Base-by-base conservation (phyloP, 768 basidiomycete genomes). In the Tephrocybe sp. region DNA sequence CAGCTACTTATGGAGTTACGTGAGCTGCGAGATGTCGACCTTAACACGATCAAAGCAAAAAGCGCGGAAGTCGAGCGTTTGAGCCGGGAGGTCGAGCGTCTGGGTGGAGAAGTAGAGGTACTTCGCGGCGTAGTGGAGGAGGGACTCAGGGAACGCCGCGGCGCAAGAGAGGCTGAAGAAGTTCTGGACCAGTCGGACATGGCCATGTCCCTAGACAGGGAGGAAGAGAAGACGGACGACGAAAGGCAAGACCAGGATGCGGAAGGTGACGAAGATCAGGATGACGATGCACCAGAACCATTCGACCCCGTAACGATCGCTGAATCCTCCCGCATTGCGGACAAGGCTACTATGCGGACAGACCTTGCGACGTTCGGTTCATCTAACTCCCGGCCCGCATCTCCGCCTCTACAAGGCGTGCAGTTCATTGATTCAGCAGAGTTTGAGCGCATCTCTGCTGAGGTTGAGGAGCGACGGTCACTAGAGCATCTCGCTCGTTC, bases 51-150 rank as follows among this genome's bases (percentile, higher is more conserved):
- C 44, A 67, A 76, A 32, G 79, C 81, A 50, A 89, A 88, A 64
- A 67, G 79, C 20, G 68, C 73, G 3, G 91, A 93, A 54, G 82
- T 95, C 7, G 76, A 81, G 38, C 73, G 74, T 11, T 77, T 97
- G 10, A 77, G 79, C 32, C 73, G 78, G 10, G 90, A 95, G 60
- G 88, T 98, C 6, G 90, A 94, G 59, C 69, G 86, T 37, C 79
- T 97, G 4, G 85, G 81, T 0, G 84, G 85, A 3, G 93, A 98
- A 68, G 90, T 98, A 2, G 88, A 89, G 53, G 86, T 91, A 2
- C 74, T 97, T n/a, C 74, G 88, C 10, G 87, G 84, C 1, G 87
- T 94, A 0, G 90, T 98, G 1, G 90, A 95, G 65, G 87, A 90
- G 51, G 92, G 92, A 3, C 73, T 97, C 47, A 80, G 85, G 54